Percentiles rank a stretch among this genome's conserved stretches.
These are phyloP conservation scores for Claviceps pazoutovae DNA, from an alignment of 2,329 filamentous ascomycete species.

Conservation along the genomic window DNA sequence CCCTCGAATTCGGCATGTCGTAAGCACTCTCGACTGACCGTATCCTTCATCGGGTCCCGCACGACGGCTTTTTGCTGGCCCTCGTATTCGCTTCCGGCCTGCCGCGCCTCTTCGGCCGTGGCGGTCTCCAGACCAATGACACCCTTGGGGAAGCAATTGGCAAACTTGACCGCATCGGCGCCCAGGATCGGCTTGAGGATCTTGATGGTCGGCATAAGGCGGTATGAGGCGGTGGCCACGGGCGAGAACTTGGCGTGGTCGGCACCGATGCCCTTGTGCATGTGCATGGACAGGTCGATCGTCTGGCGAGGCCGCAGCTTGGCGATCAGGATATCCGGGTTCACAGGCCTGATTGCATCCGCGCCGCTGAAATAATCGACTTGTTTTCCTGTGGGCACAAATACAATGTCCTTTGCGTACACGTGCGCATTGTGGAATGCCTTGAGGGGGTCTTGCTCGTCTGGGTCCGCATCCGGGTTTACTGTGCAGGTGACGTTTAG, in stretches of 20 bases:
- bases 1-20: constrained; percentile 86
- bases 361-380: constrained; percentile 52
- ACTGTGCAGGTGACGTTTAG: constrained; percentile 70
- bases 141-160: constrained; percentile 73
- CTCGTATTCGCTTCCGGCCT: constrained; percentile 50
- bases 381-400: constrained; percentile 63
- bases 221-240: constrained; percentile 86
- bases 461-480: constrained; percentile 55
- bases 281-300: constrained; percentile 79
- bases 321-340: constrained; percentile 86
- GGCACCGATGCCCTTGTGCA: constrained; percentile 82
- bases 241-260: constrained; percentile 97
- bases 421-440: constrained; percentile 77
- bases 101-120: constrained; percentile 48
- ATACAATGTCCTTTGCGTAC: constrained; percentile 66
- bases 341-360: constrained; percentile 57
- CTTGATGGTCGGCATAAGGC: constrained; percentile 74
- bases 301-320: constrained; percentile 86
- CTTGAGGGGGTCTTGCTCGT: constrained; percentile 68
- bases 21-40: constrained; percentile 83
- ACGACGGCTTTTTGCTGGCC: constrained; percentile 77
- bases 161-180: constrained; percentile 76
- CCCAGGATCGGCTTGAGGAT: constrained; percentile 78
- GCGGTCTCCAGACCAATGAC: constrained; percentile 72
- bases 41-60: constrained; percentile 78